Evolutionary conservation across 2,329 filamentous ascomycete genomes (phyloP).

Genomic region (Penicillium sp.): DNA sequence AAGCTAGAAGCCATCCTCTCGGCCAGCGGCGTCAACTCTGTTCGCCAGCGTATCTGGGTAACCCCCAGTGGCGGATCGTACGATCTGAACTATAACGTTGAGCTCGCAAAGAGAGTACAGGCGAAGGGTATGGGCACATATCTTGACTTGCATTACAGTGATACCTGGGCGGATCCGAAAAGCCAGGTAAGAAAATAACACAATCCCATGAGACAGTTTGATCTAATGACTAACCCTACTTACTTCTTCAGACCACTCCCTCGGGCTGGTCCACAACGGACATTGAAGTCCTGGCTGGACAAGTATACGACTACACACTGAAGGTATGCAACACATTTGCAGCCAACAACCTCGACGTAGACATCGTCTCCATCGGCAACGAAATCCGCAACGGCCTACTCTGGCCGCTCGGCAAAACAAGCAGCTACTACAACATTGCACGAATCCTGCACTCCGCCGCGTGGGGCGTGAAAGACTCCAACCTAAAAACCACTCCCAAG

Average conservation of each 20-base stretch:
- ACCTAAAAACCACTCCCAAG: conserved; percentile 56
- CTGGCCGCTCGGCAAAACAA: conserved; percentile 61
- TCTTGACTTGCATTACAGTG: conserved; percentile 65
- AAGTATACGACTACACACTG: conserved; percentile 68
- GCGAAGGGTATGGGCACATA: conserved; percentile 61
- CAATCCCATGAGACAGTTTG: no score
- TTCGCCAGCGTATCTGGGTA: conserved; percentile 71
- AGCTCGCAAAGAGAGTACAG: conserved; percentile 63
- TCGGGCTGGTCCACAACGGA: conserved; percentile 60
- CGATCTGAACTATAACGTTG: conserved; percentile 67
- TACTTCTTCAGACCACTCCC: conserved; percentile 49
- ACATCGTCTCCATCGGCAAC: conserved; percentile 69
- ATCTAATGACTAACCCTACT: not conserved
- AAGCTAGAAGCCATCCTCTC: conserved; percentile 63
- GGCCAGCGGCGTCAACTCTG: conserved; percentile 63
- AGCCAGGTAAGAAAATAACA: conserved; percentile 49
- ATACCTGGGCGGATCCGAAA: conserved; percentile 68
- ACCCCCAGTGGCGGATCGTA: conserved; percentile 64
- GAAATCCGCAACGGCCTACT: conserved; percentile 68
- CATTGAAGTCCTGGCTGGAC: conserved; percentile 58
- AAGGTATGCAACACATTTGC: conserved; percentile 62
- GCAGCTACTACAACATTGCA: conserved; percentile 60
- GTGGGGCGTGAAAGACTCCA: conserved; percentile 63
- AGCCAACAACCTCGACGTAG: conserved; percentile 53
- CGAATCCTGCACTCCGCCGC: conserved; percentile 63